Percentiles rank a stretch among this genome's conserved stretches.
Evolutionary conservation across 2,329 filamentous ascomycete genomes (phyloP).

Genomic region (Phaeomoniella chlamydospora): DNA sequence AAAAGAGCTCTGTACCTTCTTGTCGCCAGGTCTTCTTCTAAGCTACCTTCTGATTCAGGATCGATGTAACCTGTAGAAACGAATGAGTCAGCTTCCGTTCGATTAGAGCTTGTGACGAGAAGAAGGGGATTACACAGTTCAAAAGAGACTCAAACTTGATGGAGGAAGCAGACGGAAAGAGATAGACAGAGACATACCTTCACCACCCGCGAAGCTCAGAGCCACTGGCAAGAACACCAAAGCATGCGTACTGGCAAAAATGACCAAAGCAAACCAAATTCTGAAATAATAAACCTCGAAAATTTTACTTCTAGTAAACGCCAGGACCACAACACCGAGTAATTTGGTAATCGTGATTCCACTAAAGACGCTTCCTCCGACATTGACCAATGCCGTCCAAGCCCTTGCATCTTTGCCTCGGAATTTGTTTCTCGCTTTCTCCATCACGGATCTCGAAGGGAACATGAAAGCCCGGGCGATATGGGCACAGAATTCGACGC

Average conservation of each 20-base stretch:
- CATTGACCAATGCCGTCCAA: conserved; percentile 88
- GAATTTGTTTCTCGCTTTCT: conserved; percentile 64
- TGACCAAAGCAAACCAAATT: conserved; percentile 82
- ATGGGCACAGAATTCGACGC: conserved; percentile 94
- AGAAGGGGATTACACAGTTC: conserved; percentile 9
- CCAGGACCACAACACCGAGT: conserved; percentile 77
- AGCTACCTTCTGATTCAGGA: conserved; percentile 69
- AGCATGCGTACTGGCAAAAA: conserved; percentile 79
- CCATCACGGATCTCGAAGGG: conserved; percentile 68
- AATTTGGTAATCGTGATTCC: conserved; percentile 95
- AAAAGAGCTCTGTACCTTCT: conserved; percentile 64
- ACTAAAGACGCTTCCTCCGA: conserved; percentile 86
- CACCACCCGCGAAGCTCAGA: conserved; percentile 70
- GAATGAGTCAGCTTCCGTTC: too few species aligned
- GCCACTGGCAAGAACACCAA: conserved; percentile 84
- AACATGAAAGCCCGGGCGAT: conserved; percentile 94
- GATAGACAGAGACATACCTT: conserved; percentile 34
- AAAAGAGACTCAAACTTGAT: conserved; percentile 1
- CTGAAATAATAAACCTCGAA: conserved; percentile 99
- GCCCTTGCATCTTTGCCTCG: conserved; percentile 70
- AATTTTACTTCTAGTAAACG: conserved; percentile 93
- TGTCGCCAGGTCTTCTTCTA: conserved; percentile 77
- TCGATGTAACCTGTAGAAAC: conserved; percentile 58
- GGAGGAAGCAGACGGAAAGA: neutral
- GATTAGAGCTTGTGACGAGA: too few species aligned